Percentiles rank a stretch among this genome's conserved stretches.
Conservation (phyloP, 148 eudicot genomes). For the Simmondsia chinensis region DNA sequence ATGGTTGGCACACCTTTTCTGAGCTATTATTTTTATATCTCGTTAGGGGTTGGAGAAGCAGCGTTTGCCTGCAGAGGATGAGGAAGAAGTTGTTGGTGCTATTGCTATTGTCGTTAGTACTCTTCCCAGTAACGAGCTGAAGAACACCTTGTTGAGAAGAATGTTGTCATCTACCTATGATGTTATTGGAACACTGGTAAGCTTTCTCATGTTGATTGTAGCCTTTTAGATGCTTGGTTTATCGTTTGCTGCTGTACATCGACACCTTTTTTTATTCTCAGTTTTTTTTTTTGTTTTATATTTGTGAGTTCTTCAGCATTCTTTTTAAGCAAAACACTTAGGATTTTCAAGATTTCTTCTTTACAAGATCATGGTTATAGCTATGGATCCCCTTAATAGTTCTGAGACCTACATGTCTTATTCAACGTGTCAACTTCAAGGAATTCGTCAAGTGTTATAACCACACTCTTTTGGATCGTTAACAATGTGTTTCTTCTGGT, state of each 20-base stretch:
- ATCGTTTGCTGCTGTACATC: background rate
- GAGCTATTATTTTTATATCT: constrained; percentile 7
- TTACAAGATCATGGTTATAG: too few relatives aligned
- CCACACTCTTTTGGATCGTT: too few relatives aligned
- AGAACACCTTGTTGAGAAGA: constrained; percentile 62
- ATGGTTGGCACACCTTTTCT: background rate
- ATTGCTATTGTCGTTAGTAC: constrained; percentile 55
- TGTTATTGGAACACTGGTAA: constrained; percentile 75
- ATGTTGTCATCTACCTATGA: constrained; percentile 74
- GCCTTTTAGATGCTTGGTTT: background rate
- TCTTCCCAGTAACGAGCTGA: constrained; percentile 56
- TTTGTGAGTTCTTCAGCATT: too few relatives aligned
- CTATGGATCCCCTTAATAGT: too few relatives aligned
- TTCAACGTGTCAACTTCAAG: too few relatives aligned
- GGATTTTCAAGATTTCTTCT: too few relatives aligned
- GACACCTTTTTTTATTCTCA: background rate
- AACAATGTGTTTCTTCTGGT: too few relatives aligned
- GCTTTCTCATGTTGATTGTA: constrained; percentile 12
- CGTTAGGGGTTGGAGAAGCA: constrained; percentile 63
- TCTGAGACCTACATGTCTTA: too few relatives aligned
- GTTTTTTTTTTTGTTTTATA: background rate
- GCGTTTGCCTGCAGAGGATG: constrained; percentile 64
- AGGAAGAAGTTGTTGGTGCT: constrained; percentile 81
- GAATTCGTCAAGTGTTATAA: too few relatives aligned
- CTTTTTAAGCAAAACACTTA: too few relatives aligned